phyloP scores from a whole-genome alignment of 768 basidiomycete species.

The Amanita rubescens region DNA sequence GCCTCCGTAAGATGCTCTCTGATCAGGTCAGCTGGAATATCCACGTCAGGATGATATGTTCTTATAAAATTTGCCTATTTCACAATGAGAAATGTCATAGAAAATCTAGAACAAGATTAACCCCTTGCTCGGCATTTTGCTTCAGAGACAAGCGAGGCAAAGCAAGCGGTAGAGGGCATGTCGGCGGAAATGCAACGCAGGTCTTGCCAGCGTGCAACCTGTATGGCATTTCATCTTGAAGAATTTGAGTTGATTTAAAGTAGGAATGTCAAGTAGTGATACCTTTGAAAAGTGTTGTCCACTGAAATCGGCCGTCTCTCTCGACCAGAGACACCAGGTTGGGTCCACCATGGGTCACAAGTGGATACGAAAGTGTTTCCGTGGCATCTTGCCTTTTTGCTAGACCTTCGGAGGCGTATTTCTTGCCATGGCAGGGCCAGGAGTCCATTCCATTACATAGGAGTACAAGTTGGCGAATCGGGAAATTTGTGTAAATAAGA shows the following conservation, averaged over 20 bases:
- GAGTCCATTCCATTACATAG: conserved; percentile 77
- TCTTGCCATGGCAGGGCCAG: conserved; percentile 55
- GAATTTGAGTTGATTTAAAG: conserved; percentile 2
- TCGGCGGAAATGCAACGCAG: conserved; percentile 51
- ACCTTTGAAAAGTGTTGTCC: conserved; percentile 37
- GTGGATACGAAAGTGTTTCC: conserved; percentile 35
- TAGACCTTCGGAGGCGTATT: conserved; percentile 11
- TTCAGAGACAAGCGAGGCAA: conserved; percentile 25
- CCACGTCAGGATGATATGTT: conserved; percentile 63
- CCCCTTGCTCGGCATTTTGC: conserved; percentile 62
- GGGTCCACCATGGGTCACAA: conserved; percentile 48
- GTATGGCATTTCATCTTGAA: neutral
- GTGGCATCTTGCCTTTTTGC: conserved; percentile 23
- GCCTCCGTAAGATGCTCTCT: conserved; percentile 47
- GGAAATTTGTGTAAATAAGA: conserved; percentile 12
- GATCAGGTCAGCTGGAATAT: conserved; percentile 64
- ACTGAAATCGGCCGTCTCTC: conserved; percentile 37
- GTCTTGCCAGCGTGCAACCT: conserved; percentile 21
- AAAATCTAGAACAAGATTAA: conserved; percentile 23
- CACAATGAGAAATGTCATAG: conserved; percentile 1
- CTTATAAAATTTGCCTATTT: conserved; percentile 64
- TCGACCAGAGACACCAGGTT: conserved; percentile 49
- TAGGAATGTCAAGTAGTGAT: conserved; percentile 8
- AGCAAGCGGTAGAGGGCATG: conserved; percentile 30
- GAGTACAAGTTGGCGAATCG: too few species aligned